Percentiles rank a stretch among this genome's conserved stretches.
Conservation (phyloP, 352 stramenopile species). For the Thraustotheca clavata region DNA sequence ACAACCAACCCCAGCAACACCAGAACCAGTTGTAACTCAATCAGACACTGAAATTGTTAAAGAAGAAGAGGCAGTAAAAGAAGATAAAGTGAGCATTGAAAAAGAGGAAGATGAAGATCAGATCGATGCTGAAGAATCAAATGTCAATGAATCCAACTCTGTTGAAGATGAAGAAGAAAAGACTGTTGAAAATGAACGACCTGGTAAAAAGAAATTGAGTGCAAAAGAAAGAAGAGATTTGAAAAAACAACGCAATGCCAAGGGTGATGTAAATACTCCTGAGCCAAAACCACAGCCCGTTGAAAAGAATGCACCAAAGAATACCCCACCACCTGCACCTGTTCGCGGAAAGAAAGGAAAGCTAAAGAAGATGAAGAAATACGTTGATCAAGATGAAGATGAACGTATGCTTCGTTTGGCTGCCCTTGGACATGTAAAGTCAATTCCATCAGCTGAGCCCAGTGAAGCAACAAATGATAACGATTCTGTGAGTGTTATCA, state of each 20-base stretch:
- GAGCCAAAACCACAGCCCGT: slow-evolving; percentile 13
- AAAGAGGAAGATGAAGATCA: slow-evolving; percentile 23
- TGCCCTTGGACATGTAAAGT: slow-evolving; percentile 63
- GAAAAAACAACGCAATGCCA: slow-evolving; percentile 46
- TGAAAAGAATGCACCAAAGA: slow-evolving; percentile 18
- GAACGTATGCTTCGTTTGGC: slow-evolving; percentile 90
- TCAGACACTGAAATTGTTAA: neutral
- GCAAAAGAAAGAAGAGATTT: slow-evolving; percentile 71
- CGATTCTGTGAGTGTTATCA: neutral
- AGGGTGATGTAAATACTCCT: neutral
- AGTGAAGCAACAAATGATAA: slow-evolving; percentile 23
- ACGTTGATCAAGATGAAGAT: slow-evolving; percentile 94
- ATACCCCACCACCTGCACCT: slow-evolving; percentile 25
- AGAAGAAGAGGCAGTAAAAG: neutral
- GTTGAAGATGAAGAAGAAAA: slow-evolving; percentile 8
- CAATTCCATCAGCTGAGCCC: neutral
- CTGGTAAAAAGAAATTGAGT: slow-evolving; percentile 47
- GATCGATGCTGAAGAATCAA: neutral
- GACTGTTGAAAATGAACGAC: slow-evolving; percentile 10
- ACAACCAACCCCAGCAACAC: neutral
- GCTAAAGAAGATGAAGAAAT: slow-evolving; percentile 94
- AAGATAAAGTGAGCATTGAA: neutral
- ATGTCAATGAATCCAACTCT: neutral
- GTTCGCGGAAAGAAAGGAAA: slow-evolving; percentile 92
- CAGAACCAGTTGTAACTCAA: slow-evolving; percentile 19